Conservation (phyloP, 164 flowering plant genomes). For the Buxus sempervirens region DNA sequence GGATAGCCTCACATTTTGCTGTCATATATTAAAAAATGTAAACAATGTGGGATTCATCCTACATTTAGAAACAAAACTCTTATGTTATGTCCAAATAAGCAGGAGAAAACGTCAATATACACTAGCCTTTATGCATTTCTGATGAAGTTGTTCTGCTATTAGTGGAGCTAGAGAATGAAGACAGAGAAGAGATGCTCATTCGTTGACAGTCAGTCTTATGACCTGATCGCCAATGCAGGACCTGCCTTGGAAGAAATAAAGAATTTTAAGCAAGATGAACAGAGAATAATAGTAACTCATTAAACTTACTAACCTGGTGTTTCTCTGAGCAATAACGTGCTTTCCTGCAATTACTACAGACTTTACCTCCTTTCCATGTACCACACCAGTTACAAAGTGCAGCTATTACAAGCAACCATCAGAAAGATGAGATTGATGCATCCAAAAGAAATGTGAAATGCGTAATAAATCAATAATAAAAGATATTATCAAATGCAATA, state of each 20-base stretch:
- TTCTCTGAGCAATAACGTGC: conserved; percentile 73
- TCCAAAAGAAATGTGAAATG: neutral
- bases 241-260: conserved; percentile 29
- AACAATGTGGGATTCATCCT: neutral
- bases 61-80: neutral
- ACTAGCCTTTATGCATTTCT: conserved; percentile 33
- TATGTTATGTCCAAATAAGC: neutral
- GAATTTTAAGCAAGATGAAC: neutral
- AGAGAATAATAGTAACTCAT: neutral
- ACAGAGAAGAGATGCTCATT: conserved; percentile 25
- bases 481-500: neutral
- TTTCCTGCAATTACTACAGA: conserved; percentile 61
- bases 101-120: neutral
- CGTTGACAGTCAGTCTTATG: conserved; percentile 58
- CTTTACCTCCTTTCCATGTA: conserved; percentile 81
- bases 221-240: conserved; percentile 59
- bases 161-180: conserved; percentile 26
- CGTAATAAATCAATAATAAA: neutral
- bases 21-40: no score
- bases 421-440: conserved; percentile 1
- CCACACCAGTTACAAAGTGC: conserved; percentile 82
- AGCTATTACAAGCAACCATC: conserved; percentile 39
- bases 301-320: conserved; percentile 56
- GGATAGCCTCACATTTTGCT: neutral
- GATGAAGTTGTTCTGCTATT: conserved; percentile 12